A percentile compares a stretch with the other conserved stretches of the same genome.
These are phyloP conservation scores for Chamaecyparis obtusa DNA, from an alignment of 75 land plant species.

Conservation along the genomic window DNA sequence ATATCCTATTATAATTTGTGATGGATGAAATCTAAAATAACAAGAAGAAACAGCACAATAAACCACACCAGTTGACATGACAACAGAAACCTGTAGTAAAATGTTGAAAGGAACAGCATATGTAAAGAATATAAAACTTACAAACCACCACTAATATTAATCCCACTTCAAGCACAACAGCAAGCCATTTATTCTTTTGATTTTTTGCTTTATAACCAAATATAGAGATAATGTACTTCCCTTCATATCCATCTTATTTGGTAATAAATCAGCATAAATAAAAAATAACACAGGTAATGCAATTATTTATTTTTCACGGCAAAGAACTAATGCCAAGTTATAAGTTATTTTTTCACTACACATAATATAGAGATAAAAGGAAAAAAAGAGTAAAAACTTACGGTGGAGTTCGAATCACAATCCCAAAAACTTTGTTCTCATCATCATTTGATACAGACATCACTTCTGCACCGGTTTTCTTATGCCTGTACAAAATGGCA, in stretches of 20 bases:
- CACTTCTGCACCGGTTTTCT: conserved; percentile 94
- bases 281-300: neutral
- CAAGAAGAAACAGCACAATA: neutral
- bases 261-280: neutral
- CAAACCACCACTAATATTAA: neutral
- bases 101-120: neutral
- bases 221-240: neutral
- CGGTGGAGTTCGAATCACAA: conserved; percentile 98
- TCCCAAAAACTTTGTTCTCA: conserved; percentile 98
- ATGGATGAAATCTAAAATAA: neutral
- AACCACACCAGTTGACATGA: neutral
- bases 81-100: neutral
- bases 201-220: neutral
- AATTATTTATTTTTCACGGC: neutral
- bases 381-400: conserved; percentile 40
- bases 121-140: no score
- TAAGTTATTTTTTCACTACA: neutral
- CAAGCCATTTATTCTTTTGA: neutral
- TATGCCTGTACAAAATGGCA: conserved; percentile 84
- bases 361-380: neutral
- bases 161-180: neutral
- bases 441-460: conserved; percentile 97
- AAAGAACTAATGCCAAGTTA: neutral
- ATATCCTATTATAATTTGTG: neutral
- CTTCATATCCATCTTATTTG: neutral